These are phyloP conservation scores for Fragilaria radians DNA, from an alignment of 108 stramenopile genomes.

Conservation along the genomic window DNA sequence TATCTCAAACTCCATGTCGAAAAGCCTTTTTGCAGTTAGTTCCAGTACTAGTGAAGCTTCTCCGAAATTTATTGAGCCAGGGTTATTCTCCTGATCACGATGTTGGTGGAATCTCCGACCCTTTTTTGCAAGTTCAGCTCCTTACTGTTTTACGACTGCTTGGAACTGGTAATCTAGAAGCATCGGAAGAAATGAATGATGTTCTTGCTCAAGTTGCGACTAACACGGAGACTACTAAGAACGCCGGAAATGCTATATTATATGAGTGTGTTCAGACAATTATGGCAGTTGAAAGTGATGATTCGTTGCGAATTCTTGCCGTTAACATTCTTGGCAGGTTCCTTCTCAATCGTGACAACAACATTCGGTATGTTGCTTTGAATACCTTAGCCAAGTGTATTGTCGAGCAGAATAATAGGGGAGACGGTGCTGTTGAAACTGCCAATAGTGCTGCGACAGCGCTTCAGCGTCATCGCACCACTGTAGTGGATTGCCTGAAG, in stretches of 20 bases:
- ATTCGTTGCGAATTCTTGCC: conserved; percentile 92
- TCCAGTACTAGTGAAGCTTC: conserved; percentile 85
- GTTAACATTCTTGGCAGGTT: conserved; percentile 98
- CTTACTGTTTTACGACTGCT: conserved; percentile 85
- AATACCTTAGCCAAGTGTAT: conserved; percentile 84
- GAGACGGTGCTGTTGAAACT: conserved; percentile 19
- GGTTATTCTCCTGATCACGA: conserved; percentile 96
- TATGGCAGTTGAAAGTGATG: conserved; percentile 94
- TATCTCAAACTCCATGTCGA: conserved; percentile 52
- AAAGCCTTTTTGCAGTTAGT: conserved; percentile 75
- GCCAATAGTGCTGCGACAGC: conserved; percentile 76
- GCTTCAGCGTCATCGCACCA: conserved; percentile 84
- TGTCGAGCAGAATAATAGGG: conserved; percentile 35
- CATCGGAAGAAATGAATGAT: conserved; percentile 94
- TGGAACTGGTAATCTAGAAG: conserved; percentile 72
- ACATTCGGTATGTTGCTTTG: conserved; percentile 99
- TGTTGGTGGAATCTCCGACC: conserved; percentile 92
- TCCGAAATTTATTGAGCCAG: conserved; percentile 86
- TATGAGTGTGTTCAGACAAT: conserved; percentile 99
- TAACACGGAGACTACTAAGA: conserved; percentile 96
- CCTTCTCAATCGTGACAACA: conserved; percentile 97
- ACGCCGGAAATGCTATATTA: conserved; percentile 98
- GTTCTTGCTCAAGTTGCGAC: conserved; percentile 98
- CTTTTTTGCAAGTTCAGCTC: conserved; percentile 94
- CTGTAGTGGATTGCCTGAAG: conserved; percentile 97